Percentiles rank a stretch among this genome's conserved stretches.
phyloP scores from a whole-genome alignment of 306 rosid genomes.

The Quercus engelmannii region DNA sequence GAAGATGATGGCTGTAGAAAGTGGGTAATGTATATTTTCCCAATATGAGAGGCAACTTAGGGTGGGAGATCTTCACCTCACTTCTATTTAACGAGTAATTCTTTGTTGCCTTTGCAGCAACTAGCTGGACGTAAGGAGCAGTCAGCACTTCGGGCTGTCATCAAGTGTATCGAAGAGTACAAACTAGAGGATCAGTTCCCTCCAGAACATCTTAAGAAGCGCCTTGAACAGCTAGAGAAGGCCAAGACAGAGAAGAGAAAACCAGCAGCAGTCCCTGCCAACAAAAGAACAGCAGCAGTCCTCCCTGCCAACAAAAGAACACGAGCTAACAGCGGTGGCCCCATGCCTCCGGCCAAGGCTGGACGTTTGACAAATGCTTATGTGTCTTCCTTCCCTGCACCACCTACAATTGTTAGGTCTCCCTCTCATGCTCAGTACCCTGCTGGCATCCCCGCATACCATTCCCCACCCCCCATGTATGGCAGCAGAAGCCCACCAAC shows the following conservation, averaged over 20 bases:
- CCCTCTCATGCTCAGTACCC: conserved; percentile 94
- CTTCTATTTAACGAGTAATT: conserved; percentile 19
- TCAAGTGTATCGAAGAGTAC: conserved; percentile 96
- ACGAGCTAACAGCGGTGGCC: conserved; percentile 89
- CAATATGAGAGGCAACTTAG: conserved; percentile 11
- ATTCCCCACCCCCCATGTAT: conserved; percentile 93
- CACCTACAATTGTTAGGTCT: conserved; percentile 81
- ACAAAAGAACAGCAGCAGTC: conserved; percentile 81
- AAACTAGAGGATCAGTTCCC: conserved; percentile 85
- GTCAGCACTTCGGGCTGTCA: conserved; percentile 87
- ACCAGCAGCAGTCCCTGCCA: conserved; percentile 82
- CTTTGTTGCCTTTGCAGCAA: conserved; percentile 49
- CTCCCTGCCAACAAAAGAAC: conserved; percentile 99
- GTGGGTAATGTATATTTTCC: conserved; percentile 21
- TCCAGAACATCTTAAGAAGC: conserved; percentile 89
- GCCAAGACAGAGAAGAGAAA: conserved; percentile 86
- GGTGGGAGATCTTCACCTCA: conserved; percentile 6
- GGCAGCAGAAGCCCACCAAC: conserved; percentile 94
- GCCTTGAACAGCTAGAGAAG: conserved; percentile 96
- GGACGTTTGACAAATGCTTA: conserved; percentile 97
- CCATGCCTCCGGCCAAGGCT: conserved; percentile 99
- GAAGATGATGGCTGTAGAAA: conserved; percentile 14
- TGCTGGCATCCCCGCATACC: conserved; percentile 83
- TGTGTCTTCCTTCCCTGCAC: conserved; percentile 94
- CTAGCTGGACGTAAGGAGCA: conserved; percentile 95